These are phyloP conservation scores for Didymosphaeria variabile DNA, from an alignment of 2,329 filamentous ascomycete species.

Conservation along the genomic window DNA sequence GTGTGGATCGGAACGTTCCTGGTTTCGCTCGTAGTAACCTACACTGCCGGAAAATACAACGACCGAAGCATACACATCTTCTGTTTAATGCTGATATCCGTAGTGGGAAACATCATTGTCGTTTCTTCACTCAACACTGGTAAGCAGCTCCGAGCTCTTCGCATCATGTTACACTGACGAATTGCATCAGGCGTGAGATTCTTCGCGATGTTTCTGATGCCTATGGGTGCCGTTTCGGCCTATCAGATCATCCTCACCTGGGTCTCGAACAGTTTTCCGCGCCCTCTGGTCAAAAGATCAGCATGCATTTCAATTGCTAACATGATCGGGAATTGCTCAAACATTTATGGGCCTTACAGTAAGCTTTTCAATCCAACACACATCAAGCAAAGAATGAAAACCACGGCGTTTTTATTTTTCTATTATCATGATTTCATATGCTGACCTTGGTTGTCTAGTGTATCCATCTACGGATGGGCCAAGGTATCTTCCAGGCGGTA, in stretches of 20 bases:
- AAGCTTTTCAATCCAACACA: no score
- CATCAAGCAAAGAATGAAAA: no score
- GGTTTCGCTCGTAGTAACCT: no score
- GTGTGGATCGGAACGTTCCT: no score
- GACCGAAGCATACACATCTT: conserved; percentile 23
- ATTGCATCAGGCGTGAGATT: conserved; percentile 38
- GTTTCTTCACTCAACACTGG: conserved; percentile 56
- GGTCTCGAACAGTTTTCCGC: conserved; percentile 43
- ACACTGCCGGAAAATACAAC: no score
- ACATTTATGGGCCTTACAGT: conserved; percentile 13
- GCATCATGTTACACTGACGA: no score
- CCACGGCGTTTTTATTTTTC: no score
- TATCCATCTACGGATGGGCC: no score
- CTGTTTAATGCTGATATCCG: conserved; percentile 60
- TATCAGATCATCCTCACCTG: conserved; percentile 20
- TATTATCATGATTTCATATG: no score
- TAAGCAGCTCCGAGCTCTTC: no score
- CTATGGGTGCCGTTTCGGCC: conserved; percentile 14
- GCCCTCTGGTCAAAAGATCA: conserved; percentile 64
- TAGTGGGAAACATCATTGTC: conserved; percentile 61
- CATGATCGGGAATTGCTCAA: conserved; percentile 14
- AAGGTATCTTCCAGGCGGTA: no score
- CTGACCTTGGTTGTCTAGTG: no score
- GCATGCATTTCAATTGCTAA: conserved; percentile 66
- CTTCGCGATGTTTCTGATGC: conserved; percentile 15